Evolutionary conservation across 345 rosid species (phyloP).

Genomic region (Camelina hispida): DNA sequence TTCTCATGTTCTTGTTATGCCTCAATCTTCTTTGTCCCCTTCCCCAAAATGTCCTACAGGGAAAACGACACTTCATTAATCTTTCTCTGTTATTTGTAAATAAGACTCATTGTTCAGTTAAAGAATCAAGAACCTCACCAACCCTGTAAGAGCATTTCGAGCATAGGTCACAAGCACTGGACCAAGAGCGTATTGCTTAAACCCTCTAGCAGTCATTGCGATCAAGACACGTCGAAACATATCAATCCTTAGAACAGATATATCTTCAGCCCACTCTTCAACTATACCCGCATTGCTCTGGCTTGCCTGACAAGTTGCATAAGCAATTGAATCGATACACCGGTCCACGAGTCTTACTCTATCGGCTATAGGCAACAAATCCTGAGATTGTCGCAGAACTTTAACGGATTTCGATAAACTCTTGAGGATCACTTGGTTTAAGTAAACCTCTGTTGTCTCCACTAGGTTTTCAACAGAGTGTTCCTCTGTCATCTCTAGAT

Average conservation of each 20-base stretch:
- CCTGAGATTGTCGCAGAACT: constrained; percentile 58
- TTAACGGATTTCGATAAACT: constrained; percentile 66
- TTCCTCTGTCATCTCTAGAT: constrained; percentile 89
- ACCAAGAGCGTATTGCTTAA: constrained; percentile 68
- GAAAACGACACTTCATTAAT: background rate
- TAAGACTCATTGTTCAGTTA: background rate
- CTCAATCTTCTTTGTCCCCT: constrained; percentile 72
- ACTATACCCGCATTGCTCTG: constrained; percentile 49
- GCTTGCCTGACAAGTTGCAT: constrained; percentile 65
- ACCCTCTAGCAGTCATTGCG: constrained; percentile 84
- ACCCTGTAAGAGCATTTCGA: constrained; percentile 82
- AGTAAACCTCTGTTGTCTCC: constrained; percentile 70
- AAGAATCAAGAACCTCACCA: constrained; percentile 66
- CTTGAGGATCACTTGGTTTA: constrained; percentile 70
- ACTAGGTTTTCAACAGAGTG: constrained; percentile 70
- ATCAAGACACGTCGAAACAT: constrained; percentile 71
- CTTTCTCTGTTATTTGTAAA: background rate
- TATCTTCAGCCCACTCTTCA: constrained; percentile 88
- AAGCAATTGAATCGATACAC: constrained; percentile 78
- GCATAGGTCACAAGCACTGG: constrained; percentile 89
- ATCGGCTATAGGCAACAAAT: constrained; percentile 68
- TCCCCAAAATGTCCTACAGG: constrained; percentile 62
- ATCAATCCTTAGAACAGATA: constrained; percentile 68
- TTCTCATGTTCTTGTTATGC: constrained; percentile 73
- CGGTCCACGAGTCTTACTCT: constrained; percentile 69